These are phyloP conservation scores for Metschnikowia dekortorum DNA, from an alignment of 805 yeast species.

Conservation along the genomic window DNA sequence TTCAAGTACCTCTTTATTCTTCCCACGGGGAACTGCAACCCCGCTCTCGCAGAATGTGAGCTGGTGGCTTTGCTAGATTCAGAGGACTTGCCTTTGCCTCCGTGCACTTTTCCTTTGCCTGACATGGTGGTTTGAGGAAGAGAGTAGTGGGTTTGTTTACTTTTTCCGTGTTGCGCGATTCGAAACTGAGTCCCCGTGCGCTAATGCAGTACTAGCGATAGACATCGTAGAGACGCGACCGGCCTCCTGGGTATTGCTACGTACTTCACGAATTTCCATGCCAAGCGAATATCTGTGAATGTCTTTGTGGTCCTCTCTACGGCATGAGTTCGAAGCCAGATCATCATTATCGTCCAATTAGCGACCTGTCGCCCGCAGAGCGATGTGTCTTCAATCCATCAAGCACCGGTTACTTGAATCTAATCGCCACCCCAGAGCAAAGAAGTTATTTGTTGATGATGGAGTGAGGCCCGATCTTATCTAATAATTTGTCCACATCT, in stretches of 20 bases:
- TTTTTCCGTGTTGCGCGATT: slow-evolving; percentile 9
- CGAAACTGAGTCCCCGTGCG: slow-evolving; percentile 1
- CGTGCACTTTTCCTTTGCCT: slow-evolving; percentile 82
- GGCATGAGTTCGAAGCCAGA: background rate
- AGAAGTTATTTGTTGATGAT: slow-evolving; percentile 28
- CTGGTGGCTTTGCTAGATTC: slow-evolving; percentile 64
- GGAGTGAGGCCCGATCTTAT: slow-evolving; percentile 32
- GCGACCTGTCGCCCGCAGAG: no score
- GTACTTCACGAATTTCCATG: background rate
- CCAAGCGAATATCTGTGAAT: background rate
- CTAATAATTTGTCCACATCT: slow-evolving; percentile 50
- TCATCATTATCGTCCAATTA: background rate
- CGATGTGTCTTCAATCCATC: background rate
- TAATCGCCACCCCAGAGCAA: background rate
- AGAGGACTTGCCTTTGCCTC: slow-evolving; percentile 95
- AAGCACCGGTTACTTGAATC: background rate
- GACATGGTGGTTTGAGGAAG: slow-evolving; percentile 51
- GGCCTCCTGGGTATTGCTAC: background rate
- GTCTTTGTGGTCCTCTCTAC: background rate
- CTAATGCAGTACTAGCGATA: slow-evolving; percentile 2
- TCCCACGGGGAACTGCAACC: slow-evolving; percentile 96
- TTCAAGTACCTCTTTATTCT: slow-evolving; percentile 91
- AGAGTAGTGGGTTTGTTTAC: slow-evolving; percentile 16
- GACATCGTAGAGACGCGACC: background rate
- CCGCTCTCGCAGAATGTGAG: slow-evolving; percentile 92